Conservation (phyloP, 2,329 filamentous ascomycete species). For the Saccharata proteae region DNA sequence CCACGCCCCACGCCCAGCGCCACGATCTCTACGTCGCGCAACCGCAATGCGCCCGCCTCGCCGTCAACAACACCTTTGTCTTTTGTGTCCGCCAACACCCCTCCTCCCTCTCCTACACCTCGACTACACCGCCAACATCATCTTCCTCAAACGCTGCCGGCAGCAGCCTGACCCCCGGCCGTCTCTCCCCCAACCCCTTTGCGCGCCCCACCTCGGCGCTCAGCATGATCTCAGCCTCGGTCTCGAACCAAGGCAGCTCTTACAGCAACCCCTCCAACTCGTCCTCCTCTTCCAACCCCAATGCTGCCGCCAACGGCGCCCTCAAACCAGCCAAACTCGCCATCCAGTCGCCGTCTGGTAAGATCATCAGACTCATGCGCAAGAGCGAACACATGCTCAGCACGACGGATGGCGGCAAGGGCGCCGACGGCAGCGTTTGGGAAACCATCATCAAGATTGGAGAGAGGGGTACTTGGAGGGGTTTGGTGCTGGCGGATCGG, state of each 20-base stretch:
- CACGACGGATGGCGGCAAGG: slow-evolving; percentile 31
- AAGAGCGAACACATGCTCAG: slow-evolving; percentile 56
- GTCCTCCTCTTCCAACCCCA: slow-evolving; percentile 40
- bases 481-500: slow-evolving; percentile 69
- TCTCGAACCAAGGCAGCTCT: slow-evolving; percentile 33
- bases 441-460: slow-evolving; percentile 87
- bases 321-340: slow-evolving; percentile 87
- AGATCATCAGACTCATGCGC: slow-evolving; percentile 78
- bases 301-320: slow-evolving; percentile 15
- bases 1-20: slow-evolving; percentile 91
- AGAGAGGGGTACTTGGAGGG: slow-evolving; percentile 69
- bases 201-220: slow-evolving; percentile 45
- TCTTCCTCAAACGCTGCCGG: slow-evolving; percentile 16
- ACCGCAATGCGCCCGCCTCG: slow-evolving; percentile 79
- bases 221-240: slow-evolving; percentile 47
- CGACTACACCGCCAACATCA: slow-evolving; percentile 18
- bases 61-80: slow-evolving; percentile 94
- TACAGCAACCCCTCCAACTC: slow-evolving; percentile 39
- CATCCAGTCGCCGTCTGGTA: slow-evolving; percentile 86
- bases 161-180: slow-evolving; percentile 25
- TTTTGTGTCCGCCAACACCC: slow-evolving; percentile 93
- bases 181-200: slow-evolving; percentile 39
- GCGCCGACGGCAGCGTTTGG: slow-evolving; percentile 65
- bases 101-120: slow-evolving; percentile 39
- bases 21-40: slow-evolving; percentile 96